Conservation (phyloP, 257 asterid genomes). For the Solanum ahanhuiri region DNA sequence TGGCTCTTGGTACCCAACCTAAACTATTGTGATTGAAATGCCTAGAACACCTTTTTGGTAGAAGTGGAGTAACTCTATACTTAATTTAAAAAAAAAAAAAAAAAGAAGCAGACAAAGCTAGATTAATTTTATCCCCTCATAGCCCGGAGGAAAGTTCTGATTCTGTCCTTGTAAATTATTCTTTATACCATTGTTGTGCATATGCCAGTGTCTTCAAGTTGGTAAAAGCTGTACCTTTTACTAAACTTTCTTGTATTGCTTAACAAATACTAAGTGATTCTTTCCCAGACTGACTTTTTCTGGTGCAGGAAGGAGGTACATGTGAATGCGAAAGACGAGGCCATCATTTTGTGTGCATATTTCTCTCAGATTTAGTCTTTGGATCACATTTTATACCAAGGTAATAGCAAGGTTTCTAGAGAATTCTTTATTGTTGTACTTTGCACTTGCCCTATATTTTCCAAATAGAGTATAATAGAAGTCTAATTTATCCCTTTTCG, state of each 20-base stretch:
- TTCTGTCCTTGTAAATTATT: not conserved
- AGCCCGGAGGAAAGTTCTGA: not conserved
- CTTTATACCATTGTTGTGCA: too few relatives aligned
- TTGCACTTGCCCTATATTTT: not conserved
- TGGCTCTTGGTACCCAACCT: not conserved
- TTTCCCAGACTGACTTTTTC: not conserved
- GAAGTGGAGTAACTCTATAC: not conserved
- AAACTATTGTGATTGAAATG: not conserved
- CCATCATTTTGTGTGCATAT: conserved; percentile 44
- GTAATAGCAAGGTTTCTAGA: not conserved
- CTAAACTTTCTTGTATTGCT: not conserved
- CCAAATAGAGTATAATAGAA: not conserved
- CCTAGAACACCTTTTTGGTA: not conserved
- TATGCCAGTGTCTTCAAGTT: too few relatives aligned
- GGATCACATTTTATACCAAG: conserved; percentile 5
- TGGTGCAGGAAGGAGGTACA: conserved; percentile 73
- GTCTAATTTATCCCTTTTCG: not conserved
- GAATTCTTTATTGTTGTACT: not conserved
- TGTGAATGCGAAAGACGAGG: conserved; percentile 25
- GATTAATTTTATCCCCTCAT: not conserved
- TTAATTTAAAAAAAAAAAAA: too few relatives aligned
- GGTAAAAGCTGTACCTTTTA: not conserved
- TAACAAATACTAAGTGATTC: not conserved
- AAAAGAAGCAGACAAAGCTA: not conserved
- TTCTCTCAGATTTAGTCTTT: conserved; percentile 30